These are phyloP conservation scores for Astrephomene gubernaculifera DNA, from an alignment of 139 green algal species.

Conservation along the genomic window DNA sequence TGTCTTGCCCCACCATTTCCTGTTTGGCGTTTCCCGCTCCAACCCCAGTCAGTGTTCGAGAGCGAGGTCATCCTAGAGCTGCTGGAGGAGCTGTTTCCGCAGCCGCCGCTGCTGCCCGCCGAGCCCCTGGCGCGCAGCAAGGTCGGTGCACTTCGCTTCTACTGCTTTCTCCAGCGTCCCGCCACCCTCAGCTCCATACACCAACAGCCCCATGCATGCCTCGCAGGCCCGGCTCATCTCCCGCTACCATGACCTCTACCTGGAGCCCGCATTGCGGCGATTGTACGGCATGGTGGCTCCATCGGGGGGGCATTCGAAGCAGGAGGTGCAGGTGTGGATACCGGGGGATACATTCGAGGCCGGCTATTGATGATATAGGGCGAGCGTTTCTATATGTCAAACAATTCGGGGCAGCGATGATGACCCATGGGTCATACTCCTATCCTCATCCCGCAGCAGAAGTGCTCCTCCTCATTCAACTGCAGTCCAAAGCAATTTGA, in stretches of 20 bases:
- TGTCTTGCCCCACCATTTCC: not conserved
- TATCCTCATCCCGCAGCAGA: not conserved
- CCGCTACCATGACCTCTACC: slow-evolving; percentile 54
- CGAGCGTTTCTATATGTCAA: not conserved
- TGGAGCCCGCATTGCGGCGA: slow-evolving; percentile 50
- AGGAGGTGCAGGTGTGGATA: slow-evolving; percentile 2
- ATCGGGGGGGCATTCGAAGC: not conserved
- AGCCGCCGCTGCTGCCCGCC: slow-evolving; percentile 32
- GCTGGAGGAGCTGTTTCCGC: slow-evolving; percentile 48
- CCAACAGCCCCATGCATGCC: not conserved
- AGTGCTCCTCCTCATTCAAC: not conserved
- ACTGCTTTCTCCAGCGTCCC: not conserved
- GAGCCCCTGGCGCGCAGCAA: slow-evolving; percentile 22
- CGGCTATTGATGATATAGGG: not conserved
- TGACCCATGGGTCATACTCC: not conserved
- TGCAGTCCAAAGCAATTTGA: not conserved
- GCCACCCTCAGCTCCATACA: not conserved
- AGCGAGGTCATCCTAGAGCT: slow-evolving; percentile 55
- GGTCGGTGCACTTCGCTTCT: not conserved
- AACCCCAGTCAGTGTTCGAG: slow-evolving; percentile 30
- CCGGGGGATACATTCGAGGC: not conserved
- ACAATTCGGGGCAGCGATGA: not conserved
- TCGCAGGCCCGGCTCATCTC: slow-evolving; percentile 50
- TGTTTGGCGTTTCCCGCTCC: not conserved
- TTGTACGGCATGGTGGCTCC: slow-evolving; percentile 45